Conservation (phyloP, 129 eudicot genomes). For the carrot (Daucus carota) region DNA sequence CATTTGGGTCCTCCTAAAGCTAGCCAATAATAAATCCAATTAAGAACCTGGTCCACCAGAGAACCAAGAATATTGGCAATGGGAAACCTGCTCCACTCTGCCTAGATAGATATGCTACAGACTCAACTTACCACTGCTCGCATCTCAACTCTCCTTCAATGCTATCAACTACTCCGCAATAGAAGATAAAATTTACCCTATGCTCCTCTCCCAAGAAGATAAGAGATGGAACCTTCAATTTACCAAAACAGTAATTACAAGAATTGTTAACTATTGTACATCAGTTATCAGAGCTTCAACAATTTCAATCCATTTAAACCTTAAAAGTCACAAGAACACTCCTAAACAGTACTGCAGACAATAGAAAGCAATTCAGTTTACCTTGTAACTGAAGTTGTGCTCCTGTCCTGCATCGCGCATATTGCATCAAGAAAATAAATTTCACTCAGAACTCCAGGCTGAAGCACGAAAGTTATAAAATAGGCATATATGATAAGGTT, state of each 20-base stretch:
- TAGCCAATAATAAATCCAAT: not conserved
- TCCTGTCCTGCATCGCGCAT: not conserved
- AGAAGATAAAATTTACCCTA: not conserved
- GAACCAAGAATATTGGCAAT: not conserved
- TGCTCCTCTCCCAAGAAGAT: not conserved
- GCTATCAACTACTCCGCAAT: not conserved
- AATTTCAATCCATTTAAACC: not conserved
- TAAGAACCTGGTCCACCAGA: not conserved
- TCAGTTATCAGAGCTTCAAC: not conserved
- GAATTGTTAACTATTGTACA: too few species aligned
- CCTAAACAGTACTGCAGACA: not conserved
- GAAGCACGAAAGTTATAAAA: not conserved
- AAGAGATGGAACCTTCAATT: not conserved
- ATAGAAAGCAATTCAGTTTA: not conserved
- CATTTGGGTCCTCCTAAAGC: not conserved
- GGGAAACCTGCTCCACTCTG: not conserved
- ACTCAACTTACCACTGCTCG: not conserved
- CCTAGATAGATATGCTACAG: not conserved
- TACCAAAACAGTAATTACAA: not conserved
- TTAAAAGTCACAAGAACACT: not conserved
- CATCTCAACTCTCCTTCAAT: constrained; percentile 3
- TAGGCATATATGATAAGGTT: not conserved
- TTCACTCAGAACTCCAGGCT: too few species aligned
- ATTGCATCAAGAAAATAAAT: too few species aligned
- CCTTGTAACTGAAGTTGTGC: not conserved